phyloP scores from a whole-genome alignment of 2,329 filamentous ascomycete genomes.

The Pseudogymnoascus sp. region DNA sequence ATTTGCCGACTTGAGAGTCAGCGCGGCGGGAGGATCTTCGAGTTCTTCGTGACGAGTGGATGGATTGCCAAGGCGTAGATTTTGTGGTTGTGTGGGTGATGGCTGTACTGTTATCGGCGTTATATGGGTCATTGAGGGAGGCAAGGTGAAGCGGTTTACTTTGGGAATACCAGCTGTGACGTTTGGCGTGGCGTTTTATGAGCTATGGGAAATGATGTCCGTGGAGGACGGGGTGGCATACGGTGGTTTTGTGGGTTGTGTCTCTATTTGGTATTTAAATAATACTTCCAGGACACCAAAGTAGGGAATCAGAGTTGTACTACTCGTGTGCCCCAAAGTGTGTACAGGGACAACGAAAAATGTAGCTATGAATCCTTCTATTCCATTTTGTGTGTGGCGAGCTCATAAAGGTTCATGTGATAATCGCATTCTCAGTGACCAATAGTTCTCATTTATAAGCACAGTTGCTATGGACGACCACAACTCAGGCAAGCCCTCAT shows the following conservation, averaged over 20 bases:
- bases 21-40: slow-evolving; percentile 80
- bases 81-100: neutral
- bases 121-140: neutral
- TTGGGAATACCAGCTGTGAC: neutral
- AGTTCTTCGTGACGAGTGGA: slow-evolving; percentile 87
- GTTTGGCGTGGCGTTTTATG: neutral
- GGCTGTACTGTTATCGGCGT: neutral
- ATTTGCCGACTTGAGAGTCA: slow-evolving; percentile 75
- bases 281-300: neutral
- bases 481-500: neutral
- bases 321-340: neutral
- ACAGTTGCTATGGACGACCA: neutral
- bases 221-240: neutral
- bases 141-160: neutral
- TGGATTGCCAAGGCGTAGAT: slow-evolving; percentile 77
- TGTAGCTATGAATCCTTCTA: neutral
- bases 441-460: neutral
- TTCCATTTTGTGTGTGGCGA: neutral
- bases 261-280: neutral
- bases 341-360: neutral
- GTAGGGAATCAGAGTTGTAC: neutral
- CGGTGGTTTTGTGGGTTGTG: neutral
- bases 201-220: neutral
- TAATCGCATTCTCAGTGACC: neutral
- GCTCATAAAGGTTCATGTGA: neutral